Evolutionary conservation across 2,329 filamentous ascomycete genomes (phyloP).

Genomic region (Waltergamsia citrina): DNA sequence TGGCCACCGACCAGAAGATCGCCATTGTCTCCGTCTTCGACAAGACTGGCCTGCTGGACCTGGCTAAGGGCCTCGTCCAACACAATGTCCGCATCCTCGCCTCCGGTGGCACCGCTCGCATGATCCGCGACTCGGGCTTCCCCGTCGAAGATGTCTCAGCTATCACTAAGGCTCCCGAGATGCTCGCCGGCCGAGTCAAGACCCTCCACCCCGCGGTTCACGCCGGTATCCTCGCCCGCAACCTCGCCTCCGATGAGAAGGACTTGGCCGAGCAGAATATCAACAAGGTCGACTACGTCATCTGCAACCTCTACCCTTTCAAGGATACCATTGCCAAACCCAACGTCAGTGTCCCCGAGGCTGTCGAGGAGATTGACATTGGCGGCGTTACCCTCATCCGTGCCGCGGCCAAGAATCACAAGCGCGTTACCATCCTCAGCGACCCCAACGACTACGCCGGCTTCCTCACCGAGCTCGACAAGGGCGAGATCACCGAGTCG

Average conservation of each 20-base stretch:
- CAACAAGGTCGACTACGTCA: constrained; percentile 87
- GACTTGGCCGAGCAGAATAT: constrained; percentile 94
- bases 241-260: constrained; percentile 92
- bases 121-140: constrained; percentile 95
- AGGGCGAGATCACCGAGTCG: constrained; percentile 75
- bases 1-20: constrained; percentile 42
- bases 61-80: constrained; percentile 82
- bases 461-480: constrained; percentile 83
- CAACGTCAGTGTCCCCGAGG: constrained; percentile 93
- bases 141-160: constrained; percentile 95
- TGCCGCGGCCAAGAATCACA: constrained; percentile 96
- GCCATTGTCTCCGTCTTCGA: constrained; percentile 98
- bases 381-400: constrained; percentile 94
- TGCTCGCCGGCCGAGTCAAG: constrained; percentile 80
- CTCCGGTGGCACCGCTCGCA: constrained; percentile 87
- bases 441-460: constrained; percentile 90
- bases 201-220: constrained; percentile 92
- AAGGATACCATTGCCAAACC: constrained; percentile 96
- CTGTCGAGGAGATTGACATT: constrained; percentile 98
- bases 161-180: constrained; percentile 94
- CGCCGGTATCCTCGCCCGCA: constrained; percentile 82
- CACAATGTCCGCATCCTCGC: constrained; percentile 88
- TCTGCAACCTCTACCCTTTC: constrained; percentile 99
- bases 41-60: constrained; percentile 90
- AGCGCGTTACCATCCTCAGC: constrained; percentile 88